Base-by-base conservation (phyloP, 441 rosid genomes). In the Aleurites moluccanus region DNA sequence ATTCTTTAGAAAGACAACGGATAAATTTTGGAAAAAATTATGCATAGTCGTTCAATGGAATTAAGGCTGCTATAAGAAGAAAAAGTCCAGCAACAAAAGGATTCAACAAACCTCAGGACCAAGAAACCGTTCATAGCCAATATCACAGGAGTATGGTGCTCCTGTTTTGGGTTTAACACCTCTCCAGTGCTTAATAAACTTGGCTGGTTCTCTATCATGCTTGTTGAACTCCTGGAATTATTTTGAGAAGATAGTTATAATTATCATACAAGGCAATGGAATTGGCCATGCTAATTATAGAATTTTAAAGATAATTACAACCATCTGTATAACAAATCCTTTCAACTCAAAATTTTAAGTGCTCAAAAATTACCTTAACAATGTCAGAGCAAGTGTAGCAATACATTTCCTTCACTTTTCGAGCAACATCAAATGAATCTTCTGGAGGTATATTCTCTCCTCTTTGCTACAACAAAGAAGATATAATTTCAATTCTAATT, bases 401-500 rank as follows among this genome's bases (percentile, higher is more conserved):
- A 78, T 93, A 88, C 85, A 87, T 85, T 89, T 96, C 99, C 88
- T 96, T 96, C 78, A 89, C 97, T 91, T 90, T 93, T 64, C 96
- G 91, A 61, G 99, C 99, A 61, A 92, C 97, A 71, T 93, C 97
- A 63, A 96, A 91, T 52, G 99, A 96, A 80, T 96, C 99, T 81
- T 96, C 99, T 0, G 94, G 97, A 27, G 99, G 99, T 80, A 96
- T 80, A 79, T 96, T 89, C 83, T 96, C 99, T 79, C 98, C 97
- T 85, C 99, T 88, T 90, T 96, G 97, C 99, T 93, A 77, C 74
- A 89, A 64, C 62, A 67, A 75, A 73, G 65, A 59, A 77, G 35
- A 27, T 68, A 67, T 64, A 62, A 35, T 35, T 35, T 35, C 38
- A 62, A 73, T 63, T n/a, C 14, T 38, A 73, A 61, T 5, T 42